A percentile compares a stretch with the other conserved stretches of the same genome.
phyloP scores from a whole-genome alignment of 2,329 filamentous ascomycete genomes.

The Didymella exigua region DNA sequence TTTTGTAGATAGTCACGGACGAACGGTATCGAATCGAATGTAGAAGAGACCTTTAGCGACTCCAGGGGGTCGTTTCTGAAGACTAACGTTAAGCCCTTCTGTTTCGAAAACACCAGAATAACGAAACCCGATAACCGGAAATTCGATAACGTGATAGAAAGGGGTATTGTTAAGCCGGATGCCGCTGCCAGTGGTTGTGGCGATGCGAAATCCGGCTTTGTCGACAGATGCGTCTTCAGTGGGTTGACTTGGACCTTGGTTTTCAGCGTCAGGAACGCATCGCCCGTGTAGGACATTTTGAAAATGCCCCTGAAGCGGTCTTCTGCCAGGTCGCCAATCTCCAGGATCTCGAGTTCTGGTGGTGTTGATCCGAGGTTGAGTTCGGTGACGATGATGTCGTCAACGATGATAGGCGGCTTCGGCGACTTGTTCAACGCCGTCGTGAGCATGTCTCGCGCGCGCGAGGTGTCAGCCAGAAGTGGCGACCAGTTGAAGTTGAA shows the following conservation, averaged over 20 bases:
- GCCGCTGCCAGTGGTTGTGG: constrained; percentile 89
- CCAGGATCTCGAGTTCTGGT: constrained; percentile 92
- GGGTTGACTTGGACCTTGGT: constrained; percentile 98
- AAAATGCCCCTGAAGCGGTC: constrained; percentile 98
- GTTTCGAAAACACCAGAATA: constrained; percentile 94
- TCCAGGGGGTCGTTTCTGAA: constrained; percentile 98
- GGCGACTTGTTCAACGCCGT: constrained; percentile 96
- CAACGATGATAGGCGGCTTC: constrained; percentile 97
- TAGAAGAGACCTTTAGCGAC: constrained; percentile 96
- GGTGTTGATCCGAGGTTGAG: constrained; percentile 94
- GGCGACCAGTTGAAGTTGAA: constrained; percentile 99
- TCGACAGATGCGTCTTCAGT: constrained; percentile 91
- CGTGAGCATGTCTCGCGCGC: constrained; percentile 91
- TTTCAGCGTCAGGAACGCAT: constrained; percentile 92
- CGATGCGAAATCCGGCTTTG: constrained; percentile 89
- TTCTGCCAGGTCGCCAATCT: constrained; percentile 96
- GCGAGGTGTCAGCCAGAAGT: constrained; percentile 89
- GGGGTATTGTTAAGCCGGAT: constrained; percentile 91
- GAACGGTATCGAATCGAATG: constrained; percentile 98
- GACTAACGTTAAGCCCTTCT: constrained; percentile 94
- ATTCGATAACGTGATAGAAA: constrained; percentile 94
- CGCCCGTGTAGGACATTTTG: constrained; percentile 97
- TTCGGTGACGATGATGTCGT: constrained; percentile 98
- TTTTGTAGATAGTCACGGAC: constrained; percentile 96
- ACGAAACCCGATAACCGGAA: constrained; percentile 97